Conservation (phyloP, 2,329 filamentous ascomycete genomes). For the Macrophomina phaseolina region DNA sequence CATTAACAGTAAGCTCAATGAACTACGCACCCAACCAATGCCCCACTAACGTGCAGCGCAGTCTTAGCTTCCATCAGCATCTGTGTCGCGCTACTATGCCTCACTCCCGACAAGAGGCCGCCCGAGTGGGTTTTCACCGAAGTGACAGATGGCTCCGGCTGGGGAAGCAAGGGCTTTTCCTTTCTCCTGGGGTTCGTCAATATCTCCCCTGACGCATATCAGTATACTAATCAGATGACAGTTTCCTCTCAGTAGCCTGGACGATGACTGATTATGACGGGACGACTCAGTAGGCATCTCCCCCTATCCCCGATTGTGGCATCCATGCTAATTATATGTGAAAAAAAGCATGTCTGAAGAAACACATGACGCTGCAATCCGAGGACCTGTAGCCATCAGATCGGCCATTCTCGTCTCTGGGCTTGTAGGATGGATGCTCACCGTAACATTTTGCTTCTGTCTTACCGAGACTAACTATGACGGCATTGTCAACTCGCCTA, state of each 20-base stretch:
- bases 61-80: constrained; percentile 66
- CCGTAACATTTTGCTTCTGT: constrained; percentile 68
- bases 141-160: constrained; percentile 67
- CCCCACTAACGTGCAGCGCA: constrained; percentile 33
- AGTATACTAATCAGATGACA: constrained; percentile 35
- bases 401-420: constrained; percentile 66
- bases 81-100: constrained; percentile 62
- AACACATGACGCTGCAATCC: constrained; percentile 66
- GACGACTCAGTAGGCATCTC: constrained; percentile 62
- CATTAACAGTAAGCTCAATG: constrained; percentile 59
- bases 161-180: constrained; percentile 65
- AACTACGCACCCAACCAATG: too few relatives aligned
- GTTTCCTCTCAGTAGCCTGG: constrained; percentile 62
- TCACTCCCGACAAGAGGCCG: constrained; percentile 65
- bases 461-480: constrained; percentile 59
- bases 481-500: constrained; percentile 61
- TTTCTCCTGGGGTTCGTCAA: constrained; percentile 63
- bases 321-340: not conserved
- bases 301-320: too few relatives aligned
- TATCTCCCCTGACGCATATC: not conserved
- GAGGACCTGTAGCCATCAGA: constrained; percentile 65
- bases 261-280: constrained; percentile 74
- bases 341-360: constrained; percentile 66
- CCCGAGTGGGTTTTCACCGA: constrained; percentile 66
- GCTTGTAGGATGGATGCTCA: constrained; percentile 66